These are phyloP conservation scores for Globisporangium lucens DNA, from an alignment of 352 stramenopile genomes.

Conservation along the genomic window DNA sequence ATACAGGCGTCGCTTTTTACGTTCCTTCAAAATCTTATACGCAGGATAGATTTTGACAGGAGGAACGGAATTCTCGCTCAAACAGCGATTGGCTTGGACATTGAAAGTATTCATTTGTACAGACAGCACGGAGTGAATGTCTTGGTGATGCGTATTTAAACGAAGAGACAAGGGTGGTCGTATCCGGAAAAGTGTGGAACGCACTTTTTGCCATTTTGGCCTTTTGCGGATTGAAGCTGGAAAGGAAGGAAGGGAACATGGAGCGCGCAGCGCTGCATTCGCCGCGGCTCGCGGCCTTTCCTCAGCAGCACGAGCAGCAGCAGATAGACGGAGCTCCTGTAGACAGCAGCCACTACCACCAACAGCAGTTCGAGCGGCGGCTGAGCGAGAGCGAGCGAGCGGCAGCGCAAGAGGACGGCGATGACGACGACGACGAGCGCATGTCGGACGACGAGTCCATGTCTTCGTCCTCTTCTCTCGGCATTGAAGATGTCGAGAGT, in stretches of 20 bases:
- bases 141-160: no score
- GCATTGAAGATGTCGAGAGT: constrained; percentile 26
- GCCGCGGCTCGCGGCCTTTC: not conserved
- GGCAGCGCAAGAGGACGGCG: constrained; percentile 4
- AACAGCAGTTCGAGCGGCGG: not conserved
- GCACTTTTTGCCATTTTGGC: no score
- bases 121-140: no score
- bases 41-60: no score
- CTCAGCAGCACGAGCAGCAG: not conserved
- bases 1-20: no score
- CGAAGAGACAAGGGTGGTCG: no score
- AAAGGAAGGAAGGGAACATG: not conserved
- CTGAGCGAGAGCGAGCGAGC: constrained; percentile 14
- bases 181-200: no score
- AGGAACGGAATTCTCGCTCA: no score
- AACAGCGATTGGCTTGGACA: no score
- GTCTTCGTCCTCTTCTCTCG: constrained; percentile 43
- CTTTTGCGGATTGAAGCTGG: not conserved
- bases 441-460: constrained; percentile 69
- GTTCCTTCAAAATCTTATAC: no score
- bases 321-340: not conserved
- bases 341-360: not conserved
- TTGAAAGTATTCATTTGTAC: no score
- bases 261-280: not conserved
- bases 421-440: constrained; percentile 36